Base-by-base conservation (phyloP, 2,329 filamentous ascomycete species). In the Exophiala oligosperma region DNA sequence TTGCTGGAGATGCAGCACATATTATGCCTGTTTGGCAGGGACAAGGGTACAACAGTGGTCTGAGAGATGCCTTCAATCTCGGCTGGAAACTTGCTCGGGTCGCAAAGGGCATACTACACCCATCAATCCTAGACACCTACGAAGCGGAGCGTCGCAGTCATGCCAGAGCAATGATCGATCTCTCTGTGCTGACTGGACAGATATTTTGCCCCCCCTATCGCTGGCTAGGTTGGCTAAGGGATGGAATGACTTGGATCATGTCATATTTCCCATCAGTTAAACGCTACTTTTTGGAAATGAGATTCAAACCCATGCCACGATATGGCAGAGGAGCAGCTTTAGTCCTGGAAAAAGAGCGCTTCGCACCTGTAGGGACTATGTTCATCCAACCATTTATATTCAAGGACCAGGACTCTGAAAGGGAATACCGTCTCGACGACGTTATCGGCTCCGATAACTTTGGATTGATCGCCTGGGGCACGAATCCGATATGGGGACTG, bases 1-100 rank as follows among this genome's bases (percentile, higher is more conserved):
- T 47, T 23, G 12, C 12, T 14, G 66, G 66, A n/a, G 66, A 68
- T 55, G 64, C 66, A 11, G 54, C 57, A 4, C 66, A 68, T 35
- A 66, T 64, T 1, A 63, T 67, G 43, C 62, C 61, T 3, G 61
- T 64, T 3, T 62, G 49, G 23, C 58, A 56, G 8, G 66, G 64
- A 5, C 66, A 68, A 43, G 66, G 64, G 4, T 60, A 66, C 61
- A 68, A 68, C 38, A 59, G 59, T 1, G 59, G 64, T 4, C 35
- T 68, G n/a, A 61, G 64, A 23, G 66, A 68, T 38, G 58, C 66
- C 11, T 56, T 62, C 7, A 68, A 68, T 28, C 59, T 68, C 11
- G 28, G 57, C 0, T 68, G 66, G 66, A 68, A 68, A 50, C 54
- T 68, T 9, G 55, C 62, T 9, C 57, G 55, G 2, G 38, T 48